These are phyloP conservation scores for Xylona heveae DNA, from an alignment of 495 filamentous ascomycete species.

Conservation along the genomic window DNA sequence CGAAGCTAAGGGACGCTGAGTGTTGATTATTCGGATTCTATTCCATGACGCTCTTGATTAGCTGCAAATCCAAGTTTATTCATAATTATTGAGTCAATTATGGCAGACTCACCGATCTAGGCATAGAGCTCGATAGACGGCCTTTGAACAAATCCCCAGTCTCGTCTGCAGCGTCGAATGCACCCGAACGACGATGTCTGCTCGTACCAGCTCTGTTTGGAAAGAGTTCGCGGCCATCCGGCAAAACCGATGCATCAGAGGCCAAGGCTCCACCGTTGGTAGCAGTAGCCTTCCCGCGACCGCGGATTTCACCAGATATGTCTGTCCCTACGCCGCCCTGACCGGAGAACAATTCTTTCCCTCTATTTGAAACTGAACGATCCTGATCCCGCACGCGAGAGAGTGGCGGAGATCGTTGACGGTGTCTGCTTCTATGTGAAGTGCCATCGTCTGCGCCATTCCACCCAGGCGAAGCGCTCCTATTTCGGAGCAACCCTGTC, in stretches of 20 bases:
- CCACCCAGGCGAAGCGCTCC: constrained; percentile 50
- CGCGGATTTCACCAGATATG: not conserved
- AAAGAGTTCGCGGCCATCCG: constrained; percentile 33
- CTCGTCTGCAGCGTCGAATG: constrained; percentile 42
- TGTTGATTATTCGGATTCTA: constrained; percentile 3
- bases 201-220: constrained; percentile 28
- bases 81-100: no score
- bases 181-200: constrained; percentile 42
- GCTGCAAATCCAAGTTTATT: constrained; percentile 17
- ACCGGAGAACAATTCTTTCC: constrained; percentile 14
- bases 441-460: constrained; percentile 32
- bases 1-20: constrained; percentile 3
- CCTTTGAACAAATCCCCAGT: constrained; percentile 33
- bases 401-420: no score
- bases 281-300: not conserved
- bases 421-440: constrained; percentile 24
- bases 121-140: constrained; percentile 30
- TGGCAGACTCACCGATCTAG: no score
- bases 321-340: constrained; percentile 3
- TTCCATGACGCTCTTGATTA: not conserved
- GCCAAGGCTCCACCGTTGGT: not conserved
- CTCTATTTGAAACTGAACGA: constrained; percentile 2
- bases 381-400: constrained; percentile 16
- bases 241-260: not conserved
- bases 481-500: constrained; percentile 37